Base-by-base conservation (phyloP, 257 asterid species). In the Penstemon newberryi region DNA sequence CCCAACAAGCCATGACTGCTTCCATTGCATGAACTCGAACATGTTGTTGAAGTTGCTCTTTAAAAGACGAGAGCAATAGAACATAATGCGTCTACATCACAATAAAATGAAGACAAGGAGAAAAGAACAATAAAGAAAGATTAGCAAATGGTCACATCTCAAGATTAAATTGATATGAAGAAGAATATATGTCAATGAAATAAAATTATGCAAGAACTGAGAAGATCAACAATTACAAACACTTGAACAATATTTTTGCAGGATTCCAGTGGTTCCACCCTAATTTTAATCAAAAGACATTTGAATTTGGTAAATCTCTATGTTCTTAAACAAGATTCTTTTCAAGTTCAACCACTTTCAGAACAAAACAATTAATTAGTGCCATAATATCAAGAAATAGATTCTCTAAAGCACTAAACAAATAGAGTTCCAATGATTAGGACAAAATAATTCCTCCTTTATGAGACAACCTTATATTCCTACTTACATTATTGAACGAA, bases 1-100 rank as follows among this genome's bases (percentile, higher is more conserved):
- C 99, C 99, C 99, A 93, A 77, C 99, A 93, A 70, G 97, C 97
- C 97, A 90, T 90, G 82, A 93, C 99, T 42, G 99, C 97, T 88
- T 93, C 99, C 99, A 93, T 90, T 56, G 99, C 99, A 83, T 93
- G 99, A 66, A 93, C 97, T 0, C 99, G 95, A 18, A 93, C 99
- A 58, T 93, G 99, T 52, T 93, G 99, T 57, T 93, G 99, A 75
- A 93, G 88, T 82, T 93, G 99, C 56, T 93, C 99, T 93, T 93
- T 93, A 71, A 93, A 93, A 60, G 96, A 86, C 60, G 97, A 90
- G 33, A 93, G 97, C 85, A 93, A 79, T 41, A 93, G 85, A 67
- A 93, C 96, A 65, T 93, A 93, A 77, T 93, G 96, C 3, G 99
- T 93, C 99, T 93, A 51, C 82, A 77, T 45, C 70, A 69, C 67